These are phyloP conservation scores for Arbutus unedo DNA, from an alignment of 148 eudicot species.

Conservation along the genomic window DNA sequence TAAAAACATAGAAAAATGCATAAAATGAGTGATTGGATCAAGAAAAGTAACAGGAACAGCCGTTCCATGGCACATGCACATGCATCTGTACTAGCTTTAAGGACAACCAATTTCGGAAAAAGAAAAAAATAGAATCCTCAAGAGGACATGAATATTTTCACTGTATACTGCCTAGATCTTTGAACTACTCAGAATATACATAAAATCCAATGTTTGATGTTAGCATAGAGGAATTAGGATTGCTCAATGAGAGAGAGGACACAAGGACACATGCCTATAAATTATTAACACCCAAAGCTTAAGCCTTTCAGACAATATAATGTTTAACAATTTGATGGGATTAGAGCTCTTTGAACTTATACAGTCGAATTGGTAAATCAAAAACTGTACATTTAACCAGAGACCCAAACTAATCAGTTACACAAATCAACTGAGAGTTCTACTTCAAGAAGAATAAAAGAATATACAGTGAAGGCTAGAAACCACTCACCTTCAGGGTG, in stretches of 20 bases:
- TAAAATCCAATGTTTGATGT: no score
- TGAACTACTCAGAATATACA: neutral
- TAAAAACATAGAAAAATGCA: neutral
- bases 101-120: neutral
- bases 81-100: neutral
- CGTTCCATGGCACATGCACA: neutral
- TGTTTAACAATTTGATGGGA: neutral
- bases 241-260: neutral
- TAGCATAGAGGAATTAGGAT: neutral
- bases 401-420: neutral
- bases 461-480: neutral
- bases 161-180: neutral
- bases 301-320: neutral
- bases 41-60: neutral
- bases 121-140: neutral
- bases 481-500: conserved; percentile 74
- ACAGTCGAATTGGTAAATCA: neutral
- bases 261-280: neutral
- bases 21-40: neutral
- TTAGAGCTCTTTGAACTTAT: neutral
- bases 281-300: neutral
- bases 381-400: neutral
- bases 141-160: neutral
- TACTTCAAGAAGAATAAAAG: neutral
- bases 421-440: neutral